These are phyloP conservation scores for Ilyonectria destructans DNA, from an alignment of 2,329 filamentous ascomycete species.

Conservation along the genomic window DNA sequence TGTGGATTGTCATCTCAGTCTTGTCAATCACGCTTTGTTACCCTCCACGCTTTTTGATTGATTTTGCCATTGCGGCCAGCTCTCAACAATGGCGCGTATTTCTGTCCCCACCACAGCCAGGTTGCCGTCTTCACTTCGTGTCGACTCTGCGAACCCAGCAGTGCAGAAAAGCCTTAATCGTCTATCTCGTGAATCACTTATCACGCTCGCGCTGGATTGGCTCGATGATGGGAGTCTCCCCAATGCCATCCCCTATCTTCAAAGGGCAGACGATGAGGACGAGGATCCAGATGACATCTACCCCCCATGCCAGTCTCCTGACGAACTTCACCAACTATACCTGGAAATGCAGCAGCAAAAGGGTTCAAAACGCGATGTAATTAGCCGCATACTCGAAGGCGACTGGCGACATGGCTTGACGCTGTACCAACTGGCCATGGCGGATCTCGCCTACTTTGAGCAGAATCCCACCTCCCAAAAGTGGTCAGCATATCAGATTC, in stretches of 20 bases:
- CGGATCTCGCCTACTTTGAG: conserved; percentile 77
- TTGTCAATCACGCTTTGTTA: conserved; percentile 23
- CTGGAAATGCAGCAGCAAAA: conserved; percentile 71
- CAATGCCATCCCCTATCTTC: conserved; percentile 62
- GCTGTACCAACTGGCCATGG: conserved; percentile 79
- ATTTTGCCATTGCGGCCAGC: conserved; percentile 25
- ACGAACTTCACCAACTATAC: conserved; percentile 79
- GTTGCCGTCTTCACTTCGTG: conserved; percentile 79
- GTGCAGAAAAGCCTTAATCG: conserved; percentile 78
- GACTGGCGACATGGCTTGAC: conserved; percentile 78
- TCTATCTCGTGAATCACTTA: conserved; percentile 80
- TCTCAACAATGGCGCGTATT: conserved; percentile 65
- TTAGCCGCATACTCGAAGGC: conserved; percentile 77
- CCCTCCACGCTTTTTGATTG: conserved; percentile 24
- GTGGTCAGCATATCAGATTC: conserved; percentile 76
- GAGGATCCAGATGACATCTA: conserved; percentile 79
- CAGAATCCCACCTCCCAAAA: conserved; percentile 76
- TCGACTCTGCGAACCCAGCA: conserved; percentile 76
- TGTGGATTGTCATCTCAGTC: conserved; percentile 22
- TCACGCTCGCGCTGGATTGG: conserved; percentile 84
- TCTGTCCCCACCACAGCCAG: conserved; percentile 81
- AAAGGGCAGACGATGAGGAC: conserved; percentile 63
- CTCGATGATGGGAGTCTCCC: conserved; percentile 77
- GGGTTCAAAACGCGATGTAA: conserved; percentile 75
- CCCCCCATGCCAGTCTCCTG: conserved; percentile 75